Evolutionary conservation across 2,329 filamentous ascomycete species (phyloP).

Genomic region (Xylaria sp.): DNA sequence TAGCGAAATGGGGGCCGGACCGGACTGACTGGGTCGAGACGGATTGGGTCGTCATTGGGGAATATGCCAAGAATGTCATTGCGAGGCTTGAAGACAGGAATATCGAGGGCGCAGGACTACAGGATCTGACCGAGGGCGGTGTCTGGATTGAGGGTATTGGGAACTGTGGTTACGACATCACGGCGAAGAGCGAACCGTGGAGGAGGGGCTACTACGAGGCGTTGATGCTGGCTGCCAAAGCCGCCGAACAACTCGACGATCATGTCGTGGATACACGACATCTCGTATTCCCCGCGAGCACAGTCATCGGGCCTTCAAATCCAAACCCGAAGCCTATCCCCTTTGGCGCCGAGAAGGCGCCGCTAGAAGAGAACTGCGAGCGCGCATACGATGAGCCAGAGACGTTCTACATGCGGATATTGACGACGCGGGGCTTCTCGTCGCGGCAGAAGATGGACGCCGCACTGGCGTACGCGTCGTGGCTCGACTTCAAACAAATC

Average conservation of each 20-base stretch:
- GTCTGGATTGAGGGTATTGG: constrained; percentile 66
- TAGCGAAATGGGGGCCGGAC: constrained; percentile 69
- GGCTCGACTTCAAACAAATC: constrained; percentile 80
- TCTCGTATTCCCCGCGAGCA: constrained; percentile 75
- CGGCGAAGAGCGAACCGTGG: constrained; percentile 84
- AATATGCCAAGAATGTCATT: constrained; percentile 69
- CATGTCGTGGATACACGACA: constrained; percentile 77
- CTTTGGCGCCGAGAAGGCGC: constrained; percentile 69
- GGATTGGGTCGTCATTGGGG: constrained; percentile 77
- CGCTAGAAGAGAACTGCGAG: constrained; percentile 80
- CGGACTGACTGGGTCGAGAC: constrained; percentile 63
- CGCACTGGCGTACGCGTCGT: constrained; percentile 84
- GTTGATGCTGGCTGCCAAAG: constrained; percentile 79
- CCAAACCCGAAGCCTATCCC: constrained; percentile 80
- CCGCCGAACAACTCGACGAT: constrained; percentile 83
- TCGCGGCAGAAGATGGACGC: constrained; percentile 84
- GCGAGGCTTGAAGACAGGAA: constrained; percentile 74
- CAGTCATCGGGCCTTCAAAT: constrained; percentile 85
- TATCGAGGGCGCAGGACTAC: constrained; percentile 74
- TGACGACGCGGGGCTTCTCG: constrained; percentile 83
- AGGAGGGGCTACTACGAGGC: constrained; percentile 85
- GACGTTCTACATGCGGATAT: constrained; percentile 81
- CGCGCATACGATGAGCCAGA: constrained; percentile 77
- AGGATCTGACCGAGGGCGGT: constrained; percentile 65
- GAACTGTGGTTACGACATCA: constrained; percentile 71